Base-by-base conservation (phyloP, 306 rosid species). In the Biancaea sappan region DNA sequence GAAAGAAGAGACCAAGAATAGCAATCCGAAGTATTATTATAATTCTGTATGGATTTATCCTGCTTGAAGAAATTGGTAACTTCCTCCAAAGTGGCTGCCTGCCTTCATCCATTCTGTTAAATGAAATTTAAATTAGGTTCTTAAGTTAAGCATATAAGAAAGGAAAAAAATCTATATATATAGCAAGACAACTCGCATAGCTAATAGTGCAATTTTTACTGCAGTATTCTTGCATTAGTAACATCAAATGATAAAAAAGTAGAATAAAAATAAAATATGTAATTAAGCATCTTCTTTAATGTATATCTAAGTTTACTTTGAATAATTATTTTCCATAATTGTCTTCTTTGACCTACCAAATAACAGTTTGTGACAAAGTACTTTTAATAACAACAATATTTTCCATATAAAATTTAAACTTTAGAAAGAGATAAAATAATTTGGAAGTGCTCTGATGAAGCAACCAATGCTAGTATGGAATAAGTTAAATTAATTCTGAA, bases 81-180 rank as follows among this genome's bases (percentile, higher is more conserved):
- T 93, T 93, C 70, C 98, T 84, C 44, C 90, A 93, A 14, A 93
- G 90, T 12, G 97, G 98, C 73, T 93, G 98, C 50, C 98, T 84
- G 11, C 97, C 97, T 84, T 93, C 98, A 80, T 93, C 98, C 97
- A 91, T 93, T 87, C 97, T 93, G 79, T 66, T 48, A 56, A 84
- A 74, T 72, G 8, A 38, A 37, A 43, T 29, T 66, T 21, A 66
- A 47, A 50, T 79, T 7, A 76, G 44, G 67, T 19, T 51, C 18
- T 54, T 9, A 47, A 57, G 5, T 34, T 26, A 37, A 25, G 34
- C 14, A 50, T 14, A 69, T 19, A 13, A 41, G 56, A 73, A 50
- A n/a, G 64, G 10, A 72, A 44, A 26, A 10, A 25, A 12, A 56
- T 1, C 21, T 18, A 5, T 2, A 3, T 11, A 4, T 2, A 26